These are phyloP conservation scores for Metarhizium rileyi DNA, from an alignment of 2,329 filamentous ascomycete genomes.

Conservation along the genomic window DNA sequence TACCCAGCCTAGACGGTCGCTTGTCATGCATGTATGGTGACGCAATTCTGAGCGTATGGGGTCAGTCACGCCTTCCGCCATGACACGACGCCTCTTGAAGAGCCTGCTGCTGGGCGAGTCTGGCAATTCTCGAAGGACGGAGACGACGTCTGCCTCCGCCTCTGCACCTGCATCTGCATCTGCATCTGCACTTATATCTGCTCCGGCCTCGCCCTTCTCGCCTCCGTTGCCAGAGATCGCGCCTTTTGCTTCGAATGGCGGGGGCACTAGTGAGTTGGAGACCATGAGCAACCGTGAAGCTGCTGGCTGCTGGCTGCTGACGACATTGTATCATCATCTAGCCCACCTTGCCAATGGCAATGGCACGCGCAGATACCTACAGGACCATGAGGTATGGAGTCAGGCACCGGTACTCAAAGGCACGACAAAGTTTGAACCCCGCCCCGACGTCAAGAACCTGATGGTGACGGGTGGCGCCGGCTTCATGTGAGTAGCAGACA, in stretches of 20 bases:
- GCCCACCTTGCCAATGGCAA: too few species aligned
- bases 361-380: conserved; percentile 34
- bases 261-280: conserved; percentile 10
- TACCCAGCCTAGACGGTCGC: background rate
- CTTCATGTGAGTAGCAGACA: conserved; percentile 57
- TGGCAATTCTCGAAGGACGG: background rate
- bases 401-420: conserved; percentile 61
- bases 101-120: conserved; percentile 6
- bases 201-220: background rate
- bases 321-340: background rate
- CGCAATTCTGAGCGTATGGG: background rate
- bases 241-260: conserved; percentile 1
- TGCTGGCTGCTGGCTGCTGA: too few species aligned
- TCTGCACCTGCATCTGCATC: background rate
- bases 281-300: too few species aligned
- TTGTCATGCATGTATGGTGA: conserved; percentile 3
- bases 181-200: background rate
- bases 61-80: conserved; percentile 6
- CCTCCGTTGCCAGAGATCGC: conserved; percentile 4
- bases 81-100: conserved; percentile 10
- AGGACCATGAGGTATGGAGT: conserved; percentile 59
- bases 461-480: conserved; percentile 77
- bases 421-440: conserved; percentile 59
- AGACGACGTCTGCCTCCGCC: background rate
- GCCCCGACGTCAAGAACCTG: conserved; percentile 64